Evolutionary conservation across 176 grass and related monocot genomes (phyloP).

Genomic region (Hyparrhenia diplandra): DNA sequence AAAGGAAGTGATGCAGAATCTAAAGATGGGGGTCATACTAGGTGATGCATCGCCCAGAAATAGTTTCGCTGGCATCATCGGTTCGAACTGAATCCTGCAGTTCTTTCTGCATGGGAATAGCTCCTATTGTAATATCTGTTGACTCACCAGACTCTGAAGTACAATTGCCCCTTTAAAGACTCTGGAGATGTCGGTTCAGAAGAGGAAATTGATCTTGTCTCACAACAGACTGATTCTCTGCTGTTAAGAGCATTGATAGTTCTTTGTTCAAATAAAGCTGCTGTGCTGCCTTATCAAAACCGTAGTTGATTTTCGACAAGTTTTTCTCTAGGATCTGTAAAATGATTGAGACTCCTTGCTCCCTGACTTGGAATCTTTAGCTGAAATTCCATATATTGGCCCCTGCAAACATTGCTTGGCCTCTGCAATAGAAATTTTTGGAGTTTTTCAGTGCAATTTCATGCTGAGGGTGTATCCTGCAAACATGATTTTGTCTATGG

Average conservation of each 20-base stretch:
- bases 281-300: slow-evolving; percentile 18
- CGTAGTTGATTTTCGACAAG: slow-evolving; percentile 23
- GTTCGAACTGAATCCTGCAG: neutral
- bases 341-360: slow-evolving; percentile 21
- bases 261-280: slow-evolving; percentile 22
- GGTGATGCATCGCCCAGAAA: slow-evolving; percentile 25
- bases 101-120: slow-evolving; percentile 35
- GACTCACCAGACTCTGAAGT: slow-evolving; percentile 36
- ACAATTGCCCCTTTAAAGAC: slow-evolving; percentile 26
- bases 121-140: slow-evolving; percentile 7
- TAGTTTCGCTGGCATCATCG: slow-evolving; percentile 6
- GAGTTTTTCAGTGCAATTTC: slow-evolving; percentile 19
- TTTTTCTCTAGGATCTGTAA: slow-evolving; percentile 29
- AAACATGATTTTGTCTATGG: slow-evolving; percentile 22
- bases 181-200: slow-evolving; percentile 28
- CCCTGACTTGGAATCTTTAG: slow-evolving; percentile 24
- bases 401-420: slow-evolving; percentile 7
- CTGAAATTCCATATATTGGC: neutral
- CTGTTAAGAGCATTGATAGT: neutral
- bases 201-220: slow-evolving; percentile 30
- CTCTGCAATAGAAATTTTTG: slow-evolving; percentile 24
- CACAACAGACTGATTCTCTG: slow-evolving; percentile 20
- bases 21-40: slow-evolving; percentile 25
- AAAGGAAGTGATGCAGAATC: neutral
- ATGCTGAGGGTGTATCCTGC: slow-evolving; percentile 26